Percentiles rank a stretch among this genome's conserved stretches.
These are phyloP conservation scores for Gossypium aridum DNA, from an alignment of 441 rosid species.

Conservation along the genomic window DNA sequence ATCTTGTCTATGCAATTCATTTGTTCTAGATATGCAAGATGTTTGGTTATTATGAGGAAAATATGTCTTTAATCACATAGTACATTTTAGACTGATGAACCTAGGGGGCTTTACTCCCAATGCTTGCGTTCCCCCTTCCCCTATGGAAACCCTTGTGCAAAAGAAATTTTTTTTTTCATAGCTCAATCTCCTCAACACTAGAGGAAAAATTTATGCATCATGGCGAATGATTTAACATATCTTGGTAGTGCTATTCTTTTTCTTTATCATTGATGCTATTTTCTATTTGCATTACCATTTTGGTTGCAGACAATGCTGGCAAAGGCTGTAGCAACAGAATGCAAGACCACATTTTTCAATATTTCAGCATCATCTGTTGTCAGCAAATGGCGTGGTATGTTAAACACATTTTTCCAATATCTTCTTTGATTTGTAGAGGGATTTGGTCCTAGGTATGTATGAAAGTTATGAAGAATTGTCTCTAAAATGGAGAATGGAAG, in stretches of 20 bases:
- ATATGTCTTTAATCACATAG: neutral
- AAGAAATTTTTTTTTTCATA: neutral
- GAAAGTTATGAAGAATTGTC: neutral
- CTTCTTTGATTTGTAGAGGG: neutral
- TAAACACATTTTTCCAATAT: neutral
- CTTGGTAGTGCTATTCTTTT: neutral
- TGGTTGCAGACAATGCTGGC: slow-evolving; percentile 91
- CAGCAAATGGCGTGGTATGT: slow-evolving; percentile 97
- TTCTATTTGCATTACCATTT: slow-evolving; percentile 1
- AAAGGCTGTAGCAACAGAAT: slow-evolving; percentile 97
- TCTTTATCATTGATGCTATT: slow-evolving; percentile 1
- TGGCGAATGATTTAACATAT: neutral
- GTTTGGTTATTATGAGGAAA: neutral
- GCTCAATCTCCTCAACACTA: neutral
- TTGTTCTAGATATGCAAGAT: neutral
- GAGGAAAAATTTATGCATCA: neutral
- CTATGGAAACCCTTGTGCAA: neutral
- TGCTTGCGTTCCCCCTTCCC: neutral
- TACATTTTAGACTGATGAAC: neutral
- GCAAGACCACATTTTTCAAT: slow-evolving; percentile 96
- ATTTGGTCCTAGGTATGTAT: neutral
- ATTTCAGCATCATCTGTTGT: slow-evolving; percentile 96
- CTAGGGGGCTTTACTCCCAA: neutral
- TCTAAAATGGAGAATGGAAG: neutral
- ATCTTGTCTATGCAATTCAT: neutral